A percentile compares a stretch with the other conserved stretches of the same genome.
Conservation (phyloP, 2,329 filamentous ascomycete genomes). For the Akanthomyces muscarius region DNA sequence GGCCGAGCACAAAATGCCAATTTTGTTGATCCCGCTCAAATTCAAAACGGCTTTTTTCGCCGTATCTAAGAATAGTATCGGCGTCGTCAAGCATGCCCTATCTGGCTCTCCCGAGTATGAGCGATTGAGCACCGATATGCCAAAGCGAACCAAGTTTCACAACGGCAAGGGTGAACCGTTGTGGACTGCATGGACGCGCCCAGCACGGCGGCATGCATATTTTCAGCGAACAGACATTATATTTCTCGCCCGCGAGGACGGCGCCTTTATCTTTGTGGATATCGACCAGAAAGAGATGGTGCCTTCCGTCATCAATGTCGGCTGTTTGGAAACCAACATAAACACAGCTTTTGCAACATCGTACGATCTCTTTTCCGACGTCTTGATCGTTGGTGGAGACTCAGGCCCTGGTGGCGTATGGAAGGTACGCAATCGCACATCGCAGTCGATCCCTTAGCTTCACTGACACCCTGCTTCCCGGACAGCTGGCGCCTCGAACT, state of each 20-base stretch:
- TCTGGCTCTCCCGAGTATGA: constrained; percentile 47
- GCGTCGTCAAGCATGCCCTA: constrained; percentile 52
- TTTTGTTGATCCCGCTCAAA: constrained; percentile 68
- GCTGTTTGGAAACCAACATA: constrained; percentile 66
- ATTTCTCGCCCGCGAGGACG: constrained; percentile 85
- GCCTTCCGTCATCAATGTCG: constrained; percentile 54
- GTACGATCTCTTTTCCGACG: constrained; percentile 64
- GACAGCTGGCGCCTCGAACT: constrained; percentile 51
- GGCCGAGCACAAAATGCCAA: constrained; percentile 54
- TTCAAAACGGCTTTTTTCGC: constrained; percentile 68
- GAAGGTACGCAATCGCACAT: constrained; percentile 49
- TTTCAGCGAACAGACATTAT: constrained; percentile 68
- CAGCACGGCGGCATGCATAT: constrained; percentile 62
- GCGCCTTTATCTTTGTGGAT: constrained; percentile 69
- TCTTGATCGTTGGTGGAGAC: constrained; percentile 76
- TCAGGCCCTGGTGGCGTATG: constrained; percentile 75
- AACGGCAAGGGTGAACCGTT: constrained; percentile 50
- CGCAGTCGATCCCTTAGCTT: constrained; percentile 15
- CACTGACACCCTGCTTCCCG: background rate
- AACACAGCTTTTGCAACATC: constrained; percentile 77
- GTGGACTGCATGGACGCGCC: constrained; percentile 83
- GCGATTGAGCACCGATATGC: constrained; percentile 38
- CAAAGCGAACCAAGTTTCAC: constrained; percentile 41
- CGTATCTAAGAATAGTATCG: constrained; percentile 58
- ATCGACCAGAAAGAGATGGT: constrained; percentile 56